Base-by-base conservation (phyloP, 2,329 filamentous ascomycete species). In the Colletotrichum spinosum region DNA sequence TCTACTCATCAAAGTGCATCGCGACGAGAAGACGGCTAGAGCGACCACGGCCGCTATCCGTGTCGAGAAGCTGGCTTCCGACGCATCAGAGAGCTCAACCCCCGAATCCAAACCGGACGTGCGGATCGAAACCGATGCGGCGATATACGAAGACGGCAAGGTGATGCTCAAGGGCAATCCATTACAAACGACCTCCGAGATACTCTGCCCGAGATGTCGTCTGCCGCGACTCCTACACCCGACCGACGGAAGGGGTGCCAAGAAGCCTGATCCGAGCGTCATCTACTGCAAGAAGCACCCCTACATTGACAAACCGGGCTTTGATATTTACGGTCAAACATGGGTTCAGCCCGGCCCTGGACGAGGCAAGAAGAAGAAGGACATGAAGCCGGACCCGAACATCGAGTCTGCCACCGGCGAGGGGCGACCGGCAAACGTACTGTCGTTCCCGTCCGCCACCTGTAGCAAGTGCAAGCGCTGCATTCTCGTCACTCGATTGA, bases 251-350 rank as follows among this genome's bases (percentile, higher is more conserved):
- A 89, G 87, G 71, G 90, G 90, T 50, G 84, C 89, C 11, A 80
- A 80, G 72, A 88, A 88, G 73, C 89, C 89, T 48, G 87, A 90
- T 63, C 91, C 91, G 0, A 82, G 84, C 69, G 81, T 89, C 70
- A 87, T 90, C 70, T 94, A 94, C 82, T 95, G 92, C 84, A 92
- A 92, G 77, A 89, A 89, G 69, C 88, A 91, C 67, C 91, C 92
- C 0, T 94, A 91, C 81, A 91, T 93, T 67, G 88, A 92, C 70
- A 90, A 92, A 74, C 83, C 88, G 2, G 91, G 91, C 66, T 91
- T 89, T 78, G 92, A 95, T 76, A 92, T 94, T 69, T 94, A 94
- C 77, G 92, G 91, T 55, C 92, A 94, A 77, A 92, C 90, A 35
- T 94, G 92, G 85, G 89, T 92, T 12, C 89, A 88, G 15, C 90